Conservation (phyloP, 768 basidiomycete genomes). For the Pleurotus eryngii region DNA sequence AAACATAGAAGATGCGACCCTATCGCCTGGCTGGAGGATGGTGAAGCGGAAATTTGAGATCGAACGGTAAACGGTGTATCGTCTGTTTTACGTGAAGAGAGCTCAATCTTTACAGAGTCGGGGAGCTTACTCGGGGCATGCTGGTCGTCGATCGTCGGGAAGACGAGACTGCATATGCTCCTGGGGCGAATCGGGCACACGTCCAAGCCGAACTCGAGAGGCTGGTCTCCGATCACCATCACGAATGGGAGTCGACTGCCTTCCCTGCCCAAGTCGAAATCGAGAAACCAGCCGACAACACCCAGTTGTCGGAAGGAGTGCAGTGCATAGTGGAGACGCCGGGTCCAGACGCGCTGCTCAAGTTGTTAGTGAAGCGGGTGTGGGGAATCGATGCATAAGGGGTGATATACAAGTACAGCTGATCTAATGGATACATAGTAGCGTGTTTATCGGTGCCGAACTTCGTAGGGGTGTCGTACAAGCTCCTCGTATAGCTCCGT, state of each 20-base stretch:
- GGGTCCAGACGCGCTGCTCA: conserved; percentile 50
- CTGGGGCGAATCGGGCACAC: conserved; percentile 62
- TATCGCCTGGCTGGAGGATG: conserved; percentile 56
- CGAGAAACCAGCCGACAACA: conserved; percentile 24
- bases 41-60: conserved; percentile 57
- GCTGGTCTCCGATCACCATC: conserved; percentile 23
- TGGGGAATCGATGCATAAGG: conserved; percentile 39
- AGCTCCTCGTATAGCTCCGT: conserved; percentile 85
- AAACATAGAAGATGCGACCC: conserved; percentile 16
- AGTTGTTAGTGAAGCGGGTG: conserved; percentile 48
- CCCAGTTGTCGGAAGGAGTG: conserved; percentile 26
- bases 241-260: conserved; percentile 44
- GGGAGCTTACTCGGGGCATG: conserved; percentile 85
- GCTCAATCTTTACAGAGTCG: conserved; percentile 39
- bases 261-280: conserved; percentile 54
- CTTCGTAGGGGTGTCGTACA: conserved; percentile 81
- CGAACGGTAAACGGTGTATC: conserved; percentile 49
- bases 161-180: conserved; percentile 60
- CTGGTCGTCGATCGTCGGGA: conserved; percentile 77
- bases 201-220: conserved; percentile 53
- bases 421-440: not conserved
- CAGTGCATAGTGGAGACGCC: conserved; percentile 58
- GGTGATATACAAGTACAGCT: not conserved
- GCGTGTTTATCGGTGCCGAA: conserved; percentile 20
- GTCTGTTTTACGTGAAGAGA: not conserved